Percentiles rank a stretch among this genome's conserved stretches.
phyloP scores from a whole-genome alignment of 257 asterid genomes.

The Ocimum tenuiflorum region DNA sequence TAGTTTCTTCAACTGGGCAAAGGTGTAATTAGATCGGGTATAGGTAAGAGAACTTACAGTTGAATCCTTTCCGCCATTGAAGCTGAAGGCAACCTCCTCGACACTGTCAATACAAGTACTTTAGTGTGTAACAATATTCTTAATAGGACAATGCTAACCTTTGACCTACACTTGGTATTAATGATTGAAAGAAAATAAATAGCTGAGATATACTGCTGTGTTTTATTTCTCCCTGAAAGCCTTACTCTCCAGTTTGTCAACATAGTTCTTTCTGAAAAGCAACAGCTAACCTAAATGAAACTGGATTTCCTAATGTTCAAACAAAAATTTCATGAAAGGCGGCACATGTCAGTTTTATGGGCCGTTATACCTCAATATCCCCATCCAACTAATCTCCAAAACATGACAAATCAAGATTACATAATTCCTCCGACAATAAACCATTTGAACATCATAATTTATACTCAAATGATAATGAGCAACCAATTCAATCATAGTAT shows the following conservation, averaged over 20 bases:
- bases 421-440: background rate
- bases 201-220: background rate
- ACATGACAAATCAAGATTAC: background rate
- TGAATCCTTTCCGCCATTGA: conserved; percentile 96
- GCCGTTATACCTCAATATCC: background rate
- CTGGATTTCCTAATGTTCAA: background rate
- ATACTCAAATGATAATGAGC: background rate
- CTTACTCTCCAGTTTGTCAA: background rate
- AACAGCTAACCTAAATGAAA: background rate
- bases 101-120: conserved; percentile 37
- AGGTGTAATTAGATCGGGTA: background rate
- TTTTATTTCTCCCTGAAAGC: background rate
- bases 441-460: background rate
- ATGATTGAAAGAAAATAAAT: background rate
- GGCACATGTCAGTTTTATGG: background rate
- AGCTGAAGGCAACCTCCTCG: conserved; percentile 89
- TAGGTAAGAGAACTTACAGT: conserved; percentile 50
- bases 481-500: background rate
- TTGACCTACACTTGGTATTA: background rate
- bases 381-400: background rate
- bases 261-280: background rate
- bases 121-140: conserved; percentile 4
- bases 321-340: background rate
- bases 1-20: background rate
- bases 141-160: background rate